These are phyloP conservation scores for Talaromyces pinophilus DNA, from an alignment of 2,329 filamentous ascomycete genomes.

Conservation along the genomic window DNA sequence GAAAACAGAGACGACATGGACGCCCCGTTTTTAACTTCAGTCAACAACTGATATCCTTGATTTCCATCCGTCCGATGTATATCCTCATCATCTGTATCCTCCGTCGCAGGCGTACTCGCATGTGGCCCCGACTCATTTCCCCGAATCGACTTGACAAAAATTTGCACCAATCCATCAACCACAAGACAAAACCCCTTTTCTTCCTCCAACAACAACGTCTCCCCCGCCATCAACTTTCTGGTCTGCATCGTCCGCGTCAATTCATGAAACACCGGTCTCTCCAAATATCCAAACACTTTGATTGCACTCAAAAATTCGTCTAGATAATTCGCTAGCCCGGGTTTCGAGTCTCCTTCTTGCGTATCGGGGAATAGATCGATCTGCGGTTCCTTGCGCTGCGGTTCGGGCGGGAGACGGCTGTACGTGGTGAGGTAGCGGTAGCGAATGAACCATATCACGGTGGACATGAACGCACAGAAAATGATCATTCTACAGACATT, in stretches of 20 bases:
- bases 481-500: conserved; percentile 66
- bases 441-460: conserved; percentile 86
- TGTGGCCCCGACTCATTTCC: conserved; percentile 42
- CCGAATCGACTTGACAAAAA: conserved; percentile 89
- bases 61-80: conserved; percentile 57
- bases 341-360: conserved; percentile 85
- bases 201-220: conserved; percentile 92
- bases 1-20: conserved; percentile 99
- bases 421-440: conserved; percentile 99
- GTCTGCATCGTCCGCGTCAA: conserved; percentile 98
- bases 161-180: conserved; percentile 93
- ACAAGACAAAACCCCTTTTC: conserved; percentile 98
- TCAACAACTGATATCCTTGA: conserved; percentile 90
- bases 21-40: conserved; percentile 95
- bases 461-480: conserved; percentile 73
- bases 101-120: conserved; percentile 47
- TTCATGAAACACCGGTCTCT: conserved; percentile 95
- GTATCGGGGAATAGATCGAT: conserved; percentile 93
- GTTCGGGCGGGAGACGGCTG: conserved; percentile 86
- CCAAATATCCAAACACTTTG: conserved; percentile 97
- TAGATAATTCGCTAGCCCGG: conserved; percentile 90
- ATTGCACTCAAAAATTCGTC: conserved; percentile 98
- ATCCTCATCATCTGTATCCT: conserved; percentile 66
- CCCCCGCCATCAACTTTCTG: conserved; percentile 89
- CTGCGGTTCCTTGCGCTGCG: conserved; percentile 92